Conservation (phyloP, 441 rosid species). For the Populus tomentosa region DNA sequence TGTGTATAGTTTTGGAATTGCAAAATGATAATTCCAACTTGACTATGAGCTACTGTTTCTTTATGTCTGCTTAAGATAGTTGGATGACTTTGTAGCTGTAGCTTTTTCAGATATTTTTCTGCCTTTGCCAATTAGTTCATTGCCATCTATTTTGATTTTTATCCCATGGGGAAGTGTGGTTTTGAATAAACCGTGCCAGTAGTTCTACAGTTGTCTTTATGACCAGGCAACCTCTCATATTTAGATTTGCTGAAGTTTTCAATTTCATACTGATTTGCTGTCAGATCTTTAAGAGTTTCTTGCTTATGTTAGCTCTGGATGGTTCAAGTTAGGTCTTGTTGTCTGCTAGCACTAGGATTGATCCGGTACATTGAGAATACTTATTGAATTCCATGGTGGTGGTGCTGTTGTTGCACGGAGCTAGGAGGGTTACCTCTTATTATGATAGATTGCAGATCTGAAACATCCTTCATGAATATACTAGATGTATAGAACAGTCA, state of each 20-base stretch:
- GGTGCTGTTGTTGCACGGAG: no score
- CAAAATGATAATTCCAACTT: not conserved
- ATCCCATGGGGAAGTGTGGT: not conserved
- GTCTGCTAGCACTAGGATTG: not conserved
- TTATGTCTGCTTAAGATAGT: not conserved
- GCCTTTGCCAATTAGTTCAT: no score
- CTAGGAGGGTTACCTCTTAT: not conserved
- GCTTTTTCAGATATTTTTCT: not conserved
- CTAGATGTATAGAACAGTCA: not conserved
- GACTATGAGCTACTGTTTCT: not conserved
- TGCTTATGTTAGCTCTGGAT: not conserved
- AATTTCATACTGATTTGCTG: conserved; percentile 1
- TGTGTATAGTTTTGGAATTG: not conserved
- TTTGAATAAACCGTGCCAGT: not conserved
- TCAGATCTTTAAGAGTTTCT: not conserved
- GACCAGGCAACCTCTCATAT: not conserved
- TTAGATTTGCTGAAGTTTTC: not conserved
- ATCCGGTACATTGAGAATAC: not conserved
- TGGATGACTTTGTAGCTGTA: not conserved
- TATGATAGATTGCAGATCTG: not conserved
- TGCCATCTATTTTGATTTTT: not conserved
- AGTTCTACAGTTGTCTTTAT: not conserved
- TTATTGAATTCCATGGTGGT: no score
- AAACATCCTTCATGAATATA: not conserved
- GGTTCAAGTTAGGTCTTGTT: not conserved